Evolutionary conservation across 495 filamentous ascomycete genomes (phyloP).

Genomic region (Hypoxylon crocopeplum): DNA sequence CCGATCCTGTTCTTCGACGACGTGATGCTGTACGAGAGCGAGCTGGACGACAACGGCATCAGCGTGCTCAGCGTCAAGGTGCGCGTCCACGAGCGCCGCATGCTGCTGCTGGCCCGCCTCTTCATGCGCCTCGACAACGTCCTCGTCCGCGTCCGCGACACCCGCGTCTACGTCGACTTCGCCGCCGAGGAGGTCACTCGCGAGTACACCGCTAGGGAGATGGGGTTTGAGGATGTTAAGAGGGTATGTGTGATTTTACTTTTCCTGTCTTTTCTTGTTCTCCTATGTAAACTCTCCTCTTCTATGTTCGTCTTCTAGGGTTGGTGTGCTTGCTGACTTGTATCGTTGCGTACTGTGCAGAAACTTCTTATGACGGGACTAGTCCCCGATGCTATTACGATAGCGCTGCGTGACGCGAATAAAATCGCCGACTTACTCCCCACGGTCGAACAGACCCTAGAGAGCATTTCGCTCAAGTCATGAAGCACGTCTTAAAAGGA

Average conservation of each 20-base stretch:
- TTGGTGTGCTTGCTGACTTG: slow-evolving; percentile 1
- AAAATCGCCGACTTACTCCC: slow-evolving; percentile 75
- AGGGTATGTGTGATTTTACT: slow-evolving; percentile 60
- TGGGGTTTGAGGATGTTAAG: slow-evolving; percentile 76
- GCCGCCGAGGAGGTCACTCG: slow-evolving; percentile 78
- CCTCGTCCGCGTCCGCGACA: slow-evolving; percentile 84
- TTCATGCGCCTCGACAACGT: slow-evolving; percentile 95
- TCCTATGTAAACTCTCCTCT: not conserved
- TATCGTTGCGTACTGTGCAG: slow-evolving; percentile 47
- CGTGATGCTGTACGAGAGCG: slow-evolving; percentile 94
- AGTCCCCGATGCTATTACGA: slow-evolving; percentile 71
- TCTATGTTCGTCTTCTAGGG: not conserved
- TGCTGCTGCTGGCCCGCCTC: slow-evolving; percentile 84
- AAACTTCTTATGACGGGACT: slow-evolving; percentile 68
- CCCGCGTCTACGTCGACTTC: slow-evolving; percentile 92
- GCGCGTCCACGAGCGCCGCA: slow-evolving; percentile 84
- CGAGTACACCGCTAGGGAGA: slow-evolving; percentile 87
- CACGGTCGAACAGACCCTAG: slow-evolving; percentile 63
- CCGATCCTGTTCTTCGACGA: slow-evolving; percentile 96
- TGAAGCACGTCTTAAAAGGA: no score
- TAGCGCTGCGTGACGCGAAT: slow-evolving; percentile 84
- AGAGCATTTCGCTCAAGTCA: slow-evolving; percentile 49
- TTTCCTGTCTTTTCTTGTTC: not conserved
- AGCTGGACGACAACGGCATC: slow-evolving; percentile 97
- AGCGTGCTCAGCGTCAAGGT: slow-evolving; percentile 86